Conservation (phyloP, 345 rosid species). For the Corchorus olitorius region DNA sequence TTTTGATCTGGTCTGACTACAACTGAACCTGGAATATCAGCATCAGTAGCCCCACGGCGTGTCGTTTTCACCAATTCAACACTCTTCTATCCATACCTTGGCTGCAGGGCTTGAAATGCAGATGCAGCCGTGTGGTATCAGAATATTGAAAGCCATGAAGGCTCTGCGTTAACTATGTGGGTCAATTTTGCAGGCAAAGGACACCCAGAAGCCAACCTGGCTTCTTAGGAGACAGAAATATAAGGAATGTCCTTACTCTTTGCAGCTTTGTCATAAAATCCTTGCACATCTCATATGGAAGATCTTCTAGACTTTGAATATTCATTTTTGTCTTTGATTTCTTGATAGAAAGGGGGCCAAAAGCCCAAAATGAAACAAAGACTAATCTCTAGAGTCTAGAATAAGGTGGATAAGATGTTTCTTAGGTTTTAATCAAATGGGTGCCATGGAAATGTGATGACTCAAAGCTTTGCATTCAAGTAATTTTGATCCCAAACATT, state of each 20-base stretch:
- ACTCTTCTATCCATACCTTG: slow-evolving; percentile 67
- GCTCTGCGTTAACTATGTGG: slow-evolving; percentile 67
- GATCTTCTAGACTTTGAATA: slow-evolving; percentile 59
- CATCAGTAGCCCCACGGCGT: slow-evolving; percentile 39
- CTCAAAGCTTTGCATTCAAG: background rate
- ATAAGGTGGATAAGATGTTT: background rate
- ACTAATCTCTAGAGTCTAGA: background rate
- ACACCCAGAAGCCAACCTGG: slow-evolving; percentile 53
- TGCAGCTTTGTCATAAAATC: slow-evolving; percentile 58
- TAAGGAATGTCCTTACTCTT: slow-evolving; percentile 39
- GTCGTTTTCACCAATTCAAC: slow-evolving; percentile 49
- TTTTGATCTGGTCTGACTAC: slow-evolving; percentile 52
- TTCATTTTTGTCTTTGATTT: too few relatives aligned
- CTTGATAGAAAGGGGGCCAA: background rate
- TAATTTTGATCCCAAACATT: background rate
- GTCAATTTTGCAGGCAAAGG: slow-evolving; percentile 48
- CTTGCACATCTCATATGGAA: slow-evolving; percentile 52
- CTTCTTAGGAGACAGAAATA: slow-evolving; percentile 58
- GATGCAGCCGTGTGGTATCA: slow-evolving; percentile 53
- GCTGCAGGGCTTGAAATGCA: slow-evolving; percentile 63
- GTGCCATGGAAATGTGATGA: background rate
- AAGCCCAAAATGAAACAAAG: background rate
- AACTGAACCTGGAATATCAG: slow-evolving; percentile 63
- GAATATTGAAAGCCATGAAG: slow-evolving; percentile 61
- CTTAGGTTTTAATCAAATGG: background rate